phyloP scores from a whole-genome alignment of 352 stramenopile species.

The Pythium apleroticum region DNA sequence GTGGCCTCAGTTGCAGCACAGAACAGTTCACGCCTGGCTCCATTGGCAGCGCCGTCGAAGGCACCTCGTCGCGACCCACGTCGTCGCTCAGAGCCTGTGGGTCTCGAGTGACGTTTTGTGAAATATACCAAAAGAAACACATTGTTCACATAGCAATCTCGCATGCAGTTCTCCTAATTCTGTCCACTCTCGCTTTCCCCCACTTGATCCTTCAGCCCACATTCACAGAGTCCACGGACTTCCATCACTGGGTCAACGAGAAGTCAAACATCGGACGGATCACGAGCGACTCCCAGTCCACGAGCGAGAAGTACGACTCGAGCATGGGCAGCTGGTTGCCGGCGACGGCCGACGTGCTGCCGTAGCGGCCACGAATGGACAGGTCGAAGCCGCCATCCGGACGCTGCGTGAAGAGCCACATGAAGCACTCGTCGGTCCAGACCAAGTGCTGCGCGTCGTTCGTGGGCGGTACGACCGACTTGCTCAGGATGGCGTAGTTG shows the following conservation, averaged over 20 bases:
- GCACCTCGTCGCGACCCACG: background rate
- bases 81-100: conserved; percentile 12
- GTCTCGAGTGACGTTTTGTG: background rate
- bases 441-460: conserved; percentile 84
- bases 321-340: conserved; percentile 84
- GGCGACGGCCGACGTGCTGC: conserved; percentile 77
- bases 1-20: background rate
- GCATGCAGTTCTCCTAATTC: conserved; percentile 9
- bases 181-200: background rate
- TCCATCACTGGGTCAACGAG: background rate
- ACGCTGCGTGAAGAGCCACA: conserved; percentile 77
- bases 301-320: conserved; percentile 83
- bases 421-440: conserved; percentile 87
- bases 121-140: background rate
- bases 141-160: background rate
- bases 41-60: background rate
- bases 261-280: conserved; percentile 83
- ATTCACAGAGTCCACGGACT: no score
- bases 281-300: conserved; percentile 84
- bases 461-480: conserved; percentile 73
- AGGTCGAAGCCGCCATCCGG: conserved; percentile 66
- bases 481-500: conserved; percentile 81
- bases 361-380: conserved; percentile 78
- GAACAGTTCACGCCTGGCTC: background rate
- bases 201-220: background rate